A percentile compares a stretch with the other conserved stretches of the same genome.
Evolutionary conservation across 73 alveolate genomes (phyloP).

Genomic region (Blepharisma stoltei): DNA sequence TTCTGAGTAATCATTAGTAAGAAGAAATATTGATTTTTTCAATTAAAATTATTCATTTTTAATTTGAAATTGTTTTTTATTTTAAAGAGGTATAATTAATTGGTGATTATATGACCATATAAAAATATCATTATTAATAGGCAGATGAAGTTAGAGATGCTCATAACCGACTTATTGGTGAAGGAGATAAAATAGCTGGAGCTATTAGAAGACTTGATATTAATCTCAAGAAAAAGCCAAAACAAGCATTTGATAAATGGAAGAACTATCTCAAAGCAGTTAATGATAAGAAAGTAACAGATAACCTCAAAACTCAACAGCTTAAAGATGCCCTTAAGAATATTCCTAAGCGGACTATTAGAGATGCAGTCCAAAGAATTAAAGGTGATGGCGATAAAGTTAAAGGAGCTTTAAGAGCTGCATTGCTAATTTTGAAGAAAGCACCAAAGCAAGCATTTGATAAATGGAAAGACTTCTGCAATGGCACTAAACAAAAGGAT

Average conservation of each 20-base stretch:
- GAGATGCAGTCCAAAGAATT: background rate
- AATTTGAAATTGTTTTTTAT: too few species aligned
- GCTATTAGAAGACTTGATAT: background rate
- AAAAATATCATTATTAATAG: too few species aligned
- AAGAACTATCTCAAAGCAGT: background rate
- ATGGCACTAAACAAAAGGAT: background rate
- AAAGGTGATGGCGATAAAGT: background rate
- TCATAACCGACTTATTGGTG: background rate
- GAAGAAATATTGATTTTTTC: too few species aligned
- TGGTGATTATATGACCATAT: too few species aligned
- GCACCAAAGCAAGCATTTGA: background rate
- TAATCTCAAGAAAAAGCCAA: background rate
- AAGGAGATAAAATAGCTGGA: background rate
- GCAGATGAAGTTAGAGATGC: too few species aligned
- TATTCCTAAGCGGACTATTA: background rate
- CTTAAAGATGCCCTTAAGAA: background rate
- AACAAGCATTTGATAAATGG: background rate
- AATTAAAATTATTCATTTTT: too few species aligned
- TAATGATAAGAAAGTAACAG: background rate
- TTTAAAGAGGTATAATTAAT: too few species aligned
- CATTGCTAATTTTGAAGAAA: too few species aligned
- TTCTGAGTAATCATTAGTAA: too few species aligned
- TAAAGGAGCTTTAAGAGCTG: slow-evolving; percentile 20
- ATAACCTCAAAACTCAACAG: background rate
- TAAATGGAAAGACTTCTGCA: background rate